Percentiles rank a stretch among this genome's conserved stretches.
Conservation (phyloP, 2,329 filamentous ascomycete genomes). For the Xylaria sp. region DNA sequence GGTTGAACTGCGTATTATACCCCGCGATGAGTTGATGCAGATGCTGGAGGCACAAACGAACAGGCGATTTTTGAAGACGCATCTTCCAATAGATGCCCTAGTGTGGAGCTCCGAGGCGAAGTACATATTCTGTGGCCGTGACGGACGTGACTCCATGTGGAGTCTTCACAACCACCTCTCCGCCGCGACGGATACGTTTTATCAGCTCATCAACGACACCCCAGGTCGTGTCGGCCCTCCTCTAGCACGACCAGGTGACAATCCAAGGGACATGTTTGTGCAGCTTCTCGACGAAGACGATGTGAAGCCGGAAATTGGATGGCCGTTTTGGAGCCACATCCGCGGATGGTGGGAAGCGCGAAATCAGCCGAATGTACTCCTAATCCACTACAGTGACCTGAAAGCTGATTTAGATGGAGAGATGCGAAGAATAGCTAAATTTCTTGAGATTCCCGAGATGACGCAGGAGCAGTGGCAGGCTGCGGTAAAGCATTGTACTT, state of each 20-base stretch:
- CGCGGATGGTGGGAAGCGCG: conserved; percentile 20
- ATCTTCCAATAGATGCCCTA: conserved; percentile 23
- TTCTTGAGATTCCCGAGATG: conserved; percentile 23
- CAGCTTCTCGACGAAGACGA: conserved; percentile 20
- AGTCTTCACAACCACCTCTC: conserved; percentile 22
- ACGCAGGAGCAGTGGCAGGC: conserved; percentile 19
- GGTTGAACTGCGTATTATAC: conserved; percentile 1
- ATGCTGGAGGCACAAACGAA: conserved; percentile 7
- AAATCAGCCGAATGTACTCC: conserved; percentile 20
- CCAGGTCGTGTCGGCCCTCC: conserved; percentile 14
- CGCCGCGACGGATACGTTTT: conserved; percentile 1
- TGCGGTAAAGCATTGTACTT: conserved; percentile 25
- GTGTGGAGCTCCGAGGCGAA: conserved; percentile 20
- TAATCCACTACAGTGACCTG: conserved; percentile 25
- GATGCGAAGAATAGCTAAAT: conserved; percentile 27
- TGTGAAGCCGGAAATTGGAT: not conserved
- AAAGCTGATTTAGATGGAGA: conserved; percentile 24
- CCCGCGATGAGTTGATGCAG: conserved; percentile 1
- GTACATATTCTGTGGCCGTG: conserved; percentile 21
- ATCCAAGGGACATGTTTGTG: conserved; percentile 26
- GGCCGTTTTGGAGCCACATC: conserved; percentile 24
- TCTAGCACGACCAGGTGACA: not conserved
- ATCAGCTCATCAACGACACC: conserved; percentile 8
- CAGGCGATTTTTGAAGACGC: conserved; percentile 26
- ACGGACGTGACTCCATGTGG: conserved; percentile 20